Evolutionary conservation across 1,284 basidiomycete genomes (phyloP).

Genomic region (Rhodotorula sp.): DNA sequence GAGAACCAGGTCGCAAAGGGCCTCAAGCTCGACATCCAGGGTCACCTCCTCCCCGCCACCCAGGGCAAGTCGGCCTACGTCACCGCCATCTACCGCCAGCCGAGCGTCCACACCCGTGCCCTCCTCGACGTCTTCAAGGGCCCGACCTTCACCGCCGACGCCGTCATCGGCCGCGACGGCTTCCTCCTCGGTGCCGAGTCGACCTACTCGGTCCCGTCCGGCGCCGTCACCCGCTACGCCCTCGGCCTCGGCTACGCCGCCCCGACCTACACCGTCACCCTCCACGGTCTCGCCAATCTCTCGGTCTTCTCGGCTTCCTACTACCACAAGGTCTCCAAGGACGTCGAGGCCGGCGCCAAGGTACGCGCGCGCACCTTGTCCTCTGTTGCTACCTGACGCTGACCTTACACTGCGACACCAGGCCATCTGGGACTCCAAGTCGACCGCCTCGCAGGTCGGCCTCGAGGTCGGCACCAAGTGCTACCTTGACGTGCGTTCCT

Average conservation of each 20-base stretch:
- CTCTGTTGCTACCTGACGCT: background rate
- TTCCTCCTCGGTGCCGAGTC: slow-evolving; percentile 96
- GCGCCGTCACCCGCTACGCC: slow-evolving; percentile 87
- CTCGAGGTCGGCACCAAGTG: slow-evolving; percentile 94
- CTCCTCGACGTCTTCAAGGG: slow-evolving; percentile 96
- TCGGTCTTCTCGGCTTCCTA: slow-evolving; percentile 93
- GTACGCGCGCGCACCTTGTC: slow-evolving; percentile 46
- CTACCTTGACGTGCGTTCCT: slow-evolving; percentile 59
- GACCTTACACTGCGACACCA: slow-evolving; percentile 15
- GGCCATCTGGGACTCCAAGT: slow-evolving; percentile 90
- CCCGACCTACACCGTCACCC: slow-evolving; percentile 91
- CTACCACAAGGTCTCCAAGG: slow-evolving; percentile 93
- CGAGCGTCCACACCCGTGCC: slow-evolving; percentile 89
- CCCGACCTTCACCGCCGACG: slow-evolving; percentile 93
- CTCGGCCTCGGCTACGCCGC: slow-evolving; percentile 91
- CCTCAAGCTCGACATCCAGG: slow-evolving; percentile 89
- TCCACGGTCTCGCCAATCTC: slow-evolving; percentile 94
- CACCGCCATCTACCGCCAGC: slow-evolving; percentile 91
- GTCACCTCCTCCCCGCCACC: slow-evolving; percentile 81
- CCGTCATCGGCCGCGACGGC: slow-evolving; percentile 92
- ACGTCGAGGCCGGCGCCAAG: slow-evolving; percentile 97
- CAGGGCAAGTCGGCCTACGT: slow-evolving; percentile 72
- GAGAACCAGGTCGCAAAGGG: slow-evolving; percentile 98
- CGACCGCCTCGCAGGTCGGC: slow-evolving; percentile 78
- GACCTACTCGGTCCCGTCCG: slow-evolving; percentile 92